phyloP scores from a whole-genome alignment of 2,329 filamentous ascomycete genomes.

The Epichloe sibirici region DNA sequence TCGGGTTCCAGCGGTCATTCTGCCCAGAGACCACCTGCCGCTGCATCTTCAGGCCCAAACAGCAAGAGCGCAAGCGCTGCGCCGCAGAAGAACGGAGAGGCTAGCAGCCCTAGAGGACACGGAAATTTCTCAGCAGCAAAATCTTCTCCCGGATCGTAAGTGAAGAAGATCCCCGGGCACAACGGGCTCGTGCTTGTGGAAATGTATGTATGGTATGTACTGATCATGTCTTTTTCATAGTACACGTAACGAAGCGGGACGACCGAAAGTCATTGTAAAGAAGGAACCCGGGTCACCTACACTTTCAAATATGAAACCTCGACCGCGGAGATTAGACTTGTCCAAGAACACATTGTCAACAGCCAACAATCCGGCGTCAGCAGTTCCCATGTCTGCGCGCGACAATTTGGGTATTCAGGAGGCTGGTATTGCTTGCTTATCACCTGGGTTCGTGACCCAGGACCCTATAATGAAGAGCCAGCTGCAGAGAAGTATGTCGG shows the following conservation, averaged over 20 bases:
- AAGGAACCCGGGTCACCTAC: slow-evolving; percentile 88
- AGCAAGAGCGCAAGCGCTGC: slow-evolving; percentile 26
- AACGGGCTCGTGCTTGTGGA: neutral
- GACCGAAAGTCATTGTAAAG: slow-evolving; percentile 83
- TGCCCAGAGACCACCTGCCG: slow-evolving; percentile 27
- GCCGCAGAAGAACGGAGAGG: slow-evolving; percentile 36
- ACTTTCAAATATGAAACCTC: slow-evolving; percentile 58
- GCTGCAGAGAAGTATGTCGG: slow-evolving; percentile 82
- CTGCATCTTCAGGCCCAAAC: slow-evolving; percentile 15
- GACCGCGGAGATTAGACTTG: slow-evolving; percentile 55
- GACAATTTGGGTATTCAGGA: slow-evolving; percentile 79
- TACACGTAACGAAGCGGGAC: slow-evolving; percentile 31
- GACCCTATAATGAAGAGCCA: slow-evolving; percentile 96
- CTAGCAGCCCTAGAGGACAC: slow-evolving; percentile 39
- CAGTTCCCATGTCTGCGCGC: slow-evolving; percentile 65
- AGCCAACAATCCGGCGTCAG: slow-evolving; percentile 44
- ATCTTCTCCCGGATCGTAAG: slow-evolving; percentile 51
- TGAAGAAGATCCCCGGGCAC: slow-evolving; percentile 9
- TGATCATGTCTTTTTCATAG: slow-evolving; percentile 11
- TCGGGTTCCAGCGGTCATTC: slow-evolving; percentile 25
- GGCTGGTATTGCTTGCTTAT: slow-evolving; percentile 86
- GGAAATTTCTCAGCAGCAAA: slow-evolving; percentile 29
- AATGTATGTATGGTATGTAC: neutral
- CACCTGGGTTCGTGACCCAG: slow-evolving; percentile 89
- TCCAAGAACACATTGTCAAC: slow-evolving; percentile 47